A percentile compares a stretch with the other conserved stretches of the same genome.
Evolutionary conservation across 2,329 filamentous ascomycete genomes (phyloP).

Genomic region (Ophiosphaerella narmari): DNA sequence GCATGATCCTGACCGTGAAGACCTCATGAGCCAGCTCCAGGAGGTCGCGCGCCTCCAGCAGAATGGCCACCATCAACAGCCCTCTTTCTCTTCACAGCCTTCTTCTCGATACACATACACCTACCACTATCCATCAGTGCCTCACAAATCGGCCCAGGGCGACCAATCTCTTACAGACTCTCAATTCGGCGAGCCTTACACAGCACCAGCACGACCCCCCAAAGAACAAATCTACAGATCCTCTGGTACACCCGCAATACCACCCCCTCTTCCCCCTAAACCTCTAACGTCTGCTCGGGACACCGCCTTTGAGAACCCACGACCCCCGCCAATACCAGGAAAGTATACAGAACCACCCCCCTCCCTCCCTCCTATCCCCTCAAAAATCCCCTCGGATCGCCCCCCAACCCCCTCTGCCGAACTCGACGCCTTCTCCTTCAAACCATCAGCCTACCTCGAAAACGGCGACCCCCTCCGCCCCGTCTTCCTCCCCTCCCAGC

Average conservation of each 20-base stretch:
- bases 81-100: constrained; percentile 21
- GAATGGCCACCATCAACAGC: constrained; percentile 17
- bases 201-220: constrained; percentile 48
- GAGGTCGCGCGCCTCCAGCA: constrained; percentile 50
- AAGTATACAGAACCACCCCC: constrained; percentile 26
- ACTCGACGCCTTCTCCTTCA: constrained; percentile 74
- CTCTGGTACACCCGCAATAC: constrained; percentile 25
- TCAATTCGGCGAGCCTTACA: constrained; percentile 8
- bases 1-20: constrained; percentile 47
- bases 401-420: constrained; percentile 42
- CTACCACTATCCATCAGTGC: constrained; percentile 54
- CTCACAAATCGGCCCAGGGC: constrained; percentile 45
- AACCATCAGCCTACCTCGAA: constrained; percentile 85
- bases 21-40: constrained; percentile 59
- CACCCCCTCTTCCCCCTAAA: constrained; percentile 38
- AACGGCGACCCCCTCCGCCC: constrained; percentile 85
- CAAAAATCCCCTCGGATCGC: constrained; percentile 36
- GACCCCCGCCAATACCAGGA: constrained; percentile 35
- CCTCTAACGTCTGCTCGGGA: constrained; percentile 23
- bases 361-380: constrained; percentile 36
- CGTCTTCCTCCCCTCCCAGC: constrained; percentile 78
- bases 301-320: constrained; percentile 12
- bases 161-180: constrained; percentile 32
- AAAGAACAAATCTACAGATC: constrained; percentile 34
- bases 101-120: constrained; percentile 32